Evolutionary conservation across 1,284 basidiomycete genomes (phyloP), one percentile per base, ranked within the genome.

Genomic region (Puccinia novopanici): DNA sequence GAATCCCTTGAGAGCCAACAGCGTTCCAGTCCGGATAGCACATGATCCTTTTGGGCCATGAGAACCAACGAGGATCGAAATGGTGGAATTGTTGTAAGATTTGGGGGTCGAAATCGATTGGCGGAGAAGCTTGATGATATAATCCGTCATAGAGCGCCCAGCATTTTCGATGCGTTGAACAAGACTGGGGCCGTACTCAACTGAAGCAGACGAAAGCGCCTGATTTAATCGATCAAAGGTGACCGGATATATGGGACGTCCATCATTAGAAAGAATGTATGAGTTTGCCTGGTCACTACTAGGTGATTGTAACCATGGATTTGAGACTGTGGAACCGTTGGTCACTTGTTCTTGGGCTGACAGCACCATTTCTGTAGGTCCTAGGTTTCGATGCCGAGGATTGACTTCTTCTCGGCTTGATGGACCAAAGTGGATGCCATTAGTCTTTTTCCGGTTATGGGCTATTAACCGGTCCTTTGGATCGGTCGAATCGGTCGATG

Each of bases 141-240:
- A 79, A 42, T 72, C 54, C 2, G 76, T 24, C 40, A 79, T 79
- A 5, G 76, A 57, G 52, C 76, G 76, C 27, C 54, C 68, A 0
- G 67, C 76, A 72, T 72, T 79, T 24, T 79, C 76, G n/a, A 79
- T 63, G 5, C 76, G 52, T 61, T 79, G 76, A 22, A 79, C 54
- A 22, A 79, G 50, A n/a, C 67, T 79, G 4, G 76, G 76, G 19
- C 76, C 76, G 19, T 70, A 50, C 19, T 59, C 76, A 13, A 72
- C 65, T 4, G 76, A 79, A 30, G 76, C 76, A n/a, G 55, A 57
- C 40, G 61, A 54, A 0, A 72, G 40, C 1, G 76, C 76, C 45
- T 72, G 65, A 61, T 71, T 79, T 3, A 79, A 50, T 54, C 76
- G 65, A 17, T 79, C 68, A 22, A 72, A 52, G 9, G 52, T 71